Evolutionary conservation across 2,329 filamentous ascomycete genomes (phyloP).

Genomic region (Exserohilum rostratum): DNA sequence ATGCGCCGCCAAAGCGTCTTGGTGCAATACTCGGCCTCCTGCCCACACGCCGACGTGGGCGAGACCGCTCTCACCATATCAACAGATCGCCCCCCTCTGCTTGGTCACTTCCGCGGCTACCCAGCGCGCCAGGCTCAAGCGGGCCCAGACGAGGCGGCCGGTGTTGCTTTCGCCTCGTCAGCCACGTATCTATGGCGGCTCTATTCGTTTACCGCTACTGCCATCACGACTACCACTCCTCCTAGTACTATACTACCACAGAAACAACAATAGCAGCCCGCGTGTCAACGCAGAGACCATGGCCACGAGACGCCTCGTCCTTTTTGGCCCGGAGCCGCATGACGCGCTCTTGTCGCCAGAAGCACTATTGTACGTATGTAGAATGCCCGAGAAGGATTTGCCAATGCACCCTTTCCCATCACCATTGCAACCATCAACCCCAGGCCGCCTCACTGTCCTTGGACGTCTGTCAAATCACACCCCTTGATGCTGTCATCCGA

Average conservation of each 20-base stretch:
- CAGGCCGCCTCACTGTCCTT: conserved; percentile 1
- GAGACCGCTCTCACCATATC: neutral
- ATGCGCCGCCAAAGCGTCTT: conserved; percentile 4
- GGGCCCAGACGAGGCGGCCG: neutral
- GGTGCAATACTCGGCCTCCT: conserved; percentile 1
- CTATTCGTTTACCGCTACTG: neutral
- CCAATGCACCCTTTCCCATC: neutral
- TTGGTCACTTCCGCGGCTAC: neutral
- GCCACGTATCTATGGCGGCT: neutral
- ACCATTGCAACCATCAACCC: neutral
- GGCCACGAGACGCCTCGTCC: neutral
- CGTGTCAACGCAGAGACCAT: neutral
- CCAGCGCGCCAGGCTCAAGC: neutral
- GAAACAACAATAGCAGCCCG: neutral
- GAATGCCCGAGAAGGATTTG: neutral
- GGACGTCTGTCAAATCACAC: neutral
- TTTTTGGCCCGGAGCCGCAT: neutral
- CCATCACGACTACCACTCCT: neutral
- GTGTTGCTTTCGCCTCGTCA: neutral
- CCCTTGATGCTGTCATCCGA: neutral
- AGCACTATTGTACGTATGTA: neutral
- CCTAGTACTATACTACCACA: neutral
- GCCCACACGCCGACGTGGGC: neutral
- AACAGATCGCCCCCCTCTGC: neutral
- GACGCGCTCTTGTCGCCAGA: conserved; percentile 1